Base-by-base conservation (phyloP, 106 monocot genomes). In the Dendrobium chrysotoxum region DNA sequence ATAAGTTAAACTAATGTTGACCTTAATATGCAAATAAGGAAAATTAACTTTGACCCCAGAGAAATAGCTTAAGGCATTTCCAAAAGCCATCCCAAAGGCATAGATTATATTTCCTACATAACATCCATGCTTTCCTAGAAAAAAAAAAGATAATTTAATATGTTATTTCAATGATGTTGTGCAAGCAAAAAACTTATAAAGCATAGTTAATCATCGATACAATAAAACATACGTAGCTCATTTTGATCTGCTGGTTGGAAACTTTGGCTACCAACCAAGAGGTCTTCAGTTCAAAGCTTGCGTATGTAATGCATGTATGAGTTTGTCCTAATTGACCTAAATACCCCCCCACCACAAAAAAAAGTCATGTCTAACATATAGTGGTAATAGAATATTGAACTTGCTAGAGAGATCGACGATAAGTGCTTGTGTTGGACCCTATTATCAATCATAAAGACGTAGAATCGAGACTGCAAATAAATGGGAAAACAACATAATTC, bases 361-460 rank as follows among this genome's bases (percentile, higher is more conserved):
- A n/a, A n/a, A n/a, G n/a, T n/a, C 21, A 5, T 11, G 5, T 31
- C 68, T 6, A 68, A 31, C 28, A 28, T 10, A 30, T 2, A 68
- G 5, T 10, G 30, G 4, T 7, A 28, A 68, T 68, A 30, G 4
- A 68, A 8, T n/a, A n/a, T 30, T 11, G 30, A 21, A 68, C 68
- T 68, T 75, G 90, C 95, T 90, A 79, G 92, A 87, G 53, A 95
- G 83, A 85, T 95, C 95, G 71, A 89, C 93, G 81, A 95, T 91
- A 50, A 95, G 85, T 31, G 95, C 95, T 72, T 92, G 95, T 61
- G 89, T 85, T 40, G 95, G 95, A 80, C 92, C 92, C 90, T 95
- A 67, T 5, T 11, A n/a, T 28, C 11, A n/a, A 30, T 28, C 28
- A 28, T 12, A 46, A 31, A 68, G 30, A 28, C 9, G 11, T 11